phyloP scores from a whole-genome alignment of 192 early-diverging fungal species.

The Backusella luteola region DNA sequence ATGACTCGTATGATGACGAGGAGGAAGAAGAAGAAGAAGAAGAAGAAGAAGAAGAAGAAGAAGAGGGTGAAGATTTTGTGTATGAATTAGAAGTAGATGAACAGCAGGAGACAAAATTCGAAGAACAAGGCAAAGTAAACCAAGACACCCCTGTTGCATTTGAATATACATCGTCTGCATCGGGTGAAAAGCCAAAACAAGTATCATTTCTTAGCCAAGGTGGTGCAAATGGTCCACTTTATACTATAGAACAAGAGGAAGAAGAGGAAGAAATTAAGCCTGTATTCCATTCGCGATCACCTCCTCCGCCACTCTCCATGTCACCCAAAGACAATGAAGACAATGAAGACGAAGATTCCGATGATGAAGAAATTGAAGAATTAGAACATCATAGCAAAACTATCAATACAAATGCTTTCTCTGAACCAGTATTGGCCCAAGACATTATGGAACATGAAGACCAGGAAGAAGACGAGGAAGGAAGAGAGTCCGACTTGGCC shows the following conservation, averaged over 20 bases:
- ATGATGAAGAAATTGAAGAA: not conserved
- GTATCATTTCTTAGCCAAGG: not conserved
- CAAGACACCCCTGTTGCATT: too few species aligned
- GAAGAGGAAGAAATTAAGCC: not conserved
- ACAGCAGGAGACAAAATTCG: not conserved
- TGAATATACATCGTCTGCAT: not conserved
- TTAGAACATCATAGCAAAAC: not conserved
- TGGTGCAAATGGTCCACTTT: not conserved
- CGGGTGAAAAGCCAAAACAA: not conserved
- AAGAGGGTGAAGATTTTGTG: constrained; percentile 2
- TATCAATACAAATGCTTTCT: not conserved
- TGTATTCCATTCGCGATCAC: not conserved
- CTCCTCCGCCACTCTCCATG: not conserved
- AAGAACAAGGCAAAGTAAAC: not conserved
- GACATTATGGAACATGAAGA: not conserved
- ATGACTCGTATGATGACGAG: not conserved
- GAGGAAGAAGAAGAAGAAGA: not conserved
- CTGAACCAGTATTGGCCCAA: not conserved
- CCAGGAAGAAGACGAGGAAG: not conserved
- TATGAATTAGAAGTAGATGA: not conserved
- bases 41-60: not conserved
- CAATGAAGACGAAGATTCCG: not conserved
- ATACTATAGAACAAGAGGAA: not conserved
- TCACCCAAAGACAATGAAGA: not conserved
- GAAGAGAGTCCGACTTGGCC: not conserved